These are phyloP conservation scores for Limonium bicolor DNA, from an alignment of 148 eudicot genomes.

Conservation along the genomic window DNA sequence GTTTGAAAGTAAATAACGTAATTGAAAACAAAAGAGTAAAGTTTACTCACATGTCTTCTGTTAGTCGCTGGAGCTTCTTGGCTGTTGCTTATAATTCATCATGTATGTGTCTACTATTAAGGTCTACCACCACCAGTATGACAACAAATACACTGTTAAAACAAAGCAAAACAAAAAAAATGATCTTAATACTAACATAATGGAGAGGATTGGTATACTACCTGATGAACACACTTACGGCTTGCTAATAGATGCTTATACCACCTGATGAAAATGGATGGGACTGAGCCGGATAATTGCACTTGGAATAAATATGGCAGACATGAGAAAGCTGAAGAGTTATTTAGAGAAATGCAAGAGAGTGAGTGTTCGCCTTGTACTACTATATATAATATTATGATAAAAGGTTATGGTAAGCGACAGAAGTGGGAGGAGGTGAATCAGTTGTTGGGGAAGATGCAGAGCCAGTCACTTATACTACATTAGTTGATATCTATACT, in stretches of 20 bases:
- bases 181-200: too few relatives aligned
- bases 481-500: slow-evolving; percentile 68
- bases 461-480: slow-evolving; percentile 79
- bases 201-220: slow-evolving; percentile 65
- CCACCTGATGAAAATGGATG: slow-evolving; percentile 75
- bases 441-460: slow-evolving; percentile 60
- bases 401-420: slow-evolving; percentile 68
- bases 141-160: too few relatives aligned
- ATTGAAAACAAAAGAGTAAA: too few relatives aligned
- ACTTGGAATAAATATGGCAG: slow-evolving; percentile 90
- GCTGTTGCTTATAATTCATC: too few relatives aligned
- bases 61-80: too few relatives aligned
- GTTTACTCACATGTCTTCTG: too few relatives aligned
- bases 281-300: slow-evolving; percentile 78
- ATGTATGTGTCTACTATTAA: too few relatives aligned
- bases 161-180: too few relatives aligned
- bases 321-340: slow-evolving; percentile 53
- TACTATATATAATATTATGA: slow-evolving; percentile 83
- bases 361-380: slow-evolving; percentile 70
- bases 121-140: too few relatives aligned
- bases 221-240: slow-evolving; percentile 89
- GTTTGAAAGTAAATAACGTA: too few relatives aligned
- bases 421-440: slow-evolving; percentile 72
- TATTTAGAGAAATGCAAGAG: slow-evolving; percentile 62
- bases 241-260: slow-evolving; percentile 74